phyloP scores from a whole-genome alignment of 768 basidiomycete genomes.

The Tulasnella sp. region DNA sequence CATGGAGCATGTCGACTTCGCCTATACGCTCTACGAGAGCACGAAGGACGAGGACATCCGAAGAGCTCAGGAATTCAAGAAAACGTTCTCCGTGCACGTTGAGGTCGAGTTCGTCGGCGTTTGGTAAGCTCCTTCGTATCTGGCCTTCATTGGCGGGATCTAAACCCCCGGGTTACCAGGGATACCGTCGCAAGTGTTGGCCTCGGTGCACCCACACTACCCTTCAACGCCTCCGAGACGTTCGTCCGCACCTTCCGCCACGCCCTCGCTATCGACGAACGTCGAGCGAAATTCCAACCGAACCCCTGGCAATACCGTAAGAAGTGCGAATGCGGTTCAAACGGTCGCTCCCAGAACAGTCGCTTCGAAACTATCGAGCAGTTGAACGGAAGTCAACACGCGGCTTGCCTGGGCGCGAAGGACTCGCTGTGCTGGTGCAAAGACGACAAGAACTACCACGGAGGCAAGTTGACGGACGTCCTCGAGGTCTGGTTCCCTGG shows the following conservation, averaged over 20 bases:
- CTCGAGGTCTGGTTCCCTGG: conserved; percentile 37
- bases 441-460: background rate
- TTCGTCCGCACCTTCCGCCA: conserved; percentile 41
- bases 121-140: conserved; percentile 53
- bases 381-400: background rate
- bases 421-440: background rate
- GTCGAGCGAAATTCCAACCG: conserved; percentile 41
- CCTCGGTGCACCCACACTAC: background rate
- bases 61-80: conserved; percentile 58
- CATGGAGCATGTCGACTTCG: conserved; percentile 63
- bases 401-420: no score
- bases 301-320: conserved; percentile 34
- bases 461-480: background rate
- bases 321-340: background rate
- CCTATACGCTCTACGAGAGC: conserved; percentile 68
- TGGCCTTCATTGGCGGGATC: background rate
- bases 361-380: background rate
- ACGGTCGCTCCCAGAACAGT: background rate
- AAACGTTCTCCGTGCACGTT: conserved; percentile 64
- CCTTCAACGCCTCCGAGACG: background rate
- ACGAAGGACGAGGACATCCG: conserved; percentile 33
- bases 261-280: conserved; percentile 41
- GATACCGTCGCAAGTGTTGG: conserved; percentile 32
- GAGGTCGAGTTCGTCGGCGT: conserved; percentile 79
- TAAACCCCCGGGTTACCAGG: background rate